A percentile compares a stretch with the other conserved stretches of the same genome.
Conservation (phyloP, 805 yeast genomes). For the Metschnikowia kunwiensis region DNA sequence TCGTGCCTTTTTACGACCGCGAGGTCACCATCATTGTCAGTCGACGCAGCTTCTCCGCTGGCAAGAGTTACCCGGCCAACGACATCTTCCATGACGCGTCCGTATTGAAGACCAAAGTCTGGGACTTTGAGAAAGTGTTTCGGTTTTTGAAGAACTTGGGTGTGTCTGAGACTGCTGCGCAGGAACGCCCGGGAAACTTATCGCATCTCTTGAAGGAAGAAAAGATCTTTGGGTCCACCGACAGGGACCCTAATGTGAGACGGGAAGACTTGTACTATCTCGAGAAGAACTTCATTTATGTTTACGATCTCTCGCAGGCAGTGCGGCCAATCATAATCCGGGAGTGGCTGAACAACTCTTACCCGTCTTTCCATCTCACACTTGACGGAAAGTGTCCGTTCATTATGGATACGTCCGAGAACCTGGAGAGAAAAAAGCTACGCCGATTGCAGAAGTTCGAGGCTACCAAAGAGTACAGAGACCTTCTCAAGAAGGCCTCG, state of each 20-base stretch:
- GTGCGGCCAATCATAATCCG: slow-evolving; percentile 77
- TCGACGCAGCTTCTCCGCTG: slow-evolving; percentile 48
- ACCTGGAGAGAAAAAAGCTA: slow-evolving; percentile 39
- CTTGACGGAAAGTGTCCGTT: slow-evolving; percentile 82
- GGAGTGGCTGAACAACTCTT: slow-evolving; percentile 63
- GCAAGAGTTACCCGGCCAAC: slow-evolving; percentile 40
- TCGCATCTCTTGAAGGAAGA: slow-evolving; percentile 73
- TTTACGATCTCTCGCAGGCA: slow-evolving; percentile 75
- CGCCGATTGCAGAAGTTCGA: slow-evolving; percentile 40
- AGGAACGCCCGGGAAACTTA: slow-evolving; percentile 22
- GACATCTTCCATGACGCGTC: slow-evolving; percentile 69
- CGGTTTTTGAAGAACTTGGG: slow-evolving; percentile 69
- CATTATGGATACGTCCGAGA: slow-evolving; percentile 52
- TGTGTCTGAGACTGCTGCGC: slow-evolving; percentile 20
- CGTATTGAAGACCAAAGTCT: slow-evolving; percentile 66
- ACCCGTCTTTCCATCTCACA: slow-evolving; percentile 59
- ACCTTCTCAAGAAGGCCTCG: slow-evolving; percentile 34
- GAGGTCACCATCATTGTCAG: slow-evolving; percentile 73
- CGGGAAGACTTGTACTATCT: slow-evolving; percentile 85
- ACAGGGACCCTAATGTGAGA: slow-evolving; percentile 80
- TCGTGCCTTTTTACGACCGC: slow-evolving; percentile 50
- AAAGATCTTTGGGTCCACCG: slow-evolving; percentile 79
- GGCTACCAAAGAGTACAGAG: slow-evolving; percentile 42
- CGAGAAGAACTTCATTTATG: slow-evolving; percentile 64
- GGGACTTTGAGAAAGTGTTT: slow-evolving; percentile 84